Conservation (phyloP, 495 filamentous ascomycete genomes). For the Podospora fimiseda region DNA sequence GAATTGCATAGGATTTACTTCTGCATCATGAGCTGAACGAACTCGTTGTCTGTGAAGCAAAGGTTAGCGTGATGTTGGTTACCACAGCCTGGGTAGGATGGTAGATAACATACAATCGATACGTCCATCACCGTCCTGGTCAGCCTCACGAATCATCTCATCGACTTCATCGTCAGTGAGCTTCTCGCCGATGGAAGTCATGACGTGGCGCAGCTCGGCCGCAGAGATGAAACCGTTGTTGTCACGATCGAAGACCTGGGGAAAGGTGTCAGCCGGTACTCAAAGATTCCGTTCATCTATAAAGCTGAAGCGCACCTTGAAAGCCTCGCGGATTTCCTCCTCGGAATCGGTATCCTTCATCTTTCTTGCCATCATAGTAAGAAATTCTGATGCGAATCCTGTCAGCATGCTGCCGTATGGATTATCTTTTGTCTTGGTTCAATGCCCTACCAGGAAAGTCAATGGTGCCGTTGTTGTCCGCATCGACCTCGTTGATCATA, state of each 20-base stretch:
- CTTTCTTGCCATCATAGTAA: constrained; percentile 99
- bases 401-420: constrained; percentile 12
- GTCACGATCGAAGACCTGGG: constrained; percentile 95
- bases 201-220: constrained; percentile 95
- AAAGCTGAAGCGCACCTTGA: constrained; percentile 34
- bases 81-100: neutral
- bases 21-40: constrained; percentile 99
- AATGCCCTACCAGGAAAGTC: constrained; percentile 82
- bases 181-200: constrained; percentile 99
- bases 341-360: constrained; percentile 99
- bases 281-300: no score
- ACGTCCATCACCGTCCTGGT: constrained; percentile 93
- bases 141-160: constrained; percentile 99
- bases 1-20: constrained; percentile 55
- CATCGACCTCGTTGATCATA: constrained; percentile 99
- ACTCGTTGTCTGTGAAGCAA: constrained; percentile 79
- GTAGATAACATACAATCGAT: constrained; percentile 75
- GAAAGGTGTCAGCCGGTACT: neutral
- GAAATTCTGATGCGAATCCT: constrained; percentile 64
- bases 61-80: constrained; percentile 27
- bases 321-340: constrained; percentile 92
- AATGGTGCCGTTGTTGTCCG: constrained; percentile 99
- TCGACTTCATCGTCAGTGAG: constrained; percentile 99
- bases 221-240: constrained; percentile 99
- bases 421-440: neutral